Evolutionary conservation across 139 green algal genomes (phyloP).

Genomic region (Chlorella sp.): DNA sequence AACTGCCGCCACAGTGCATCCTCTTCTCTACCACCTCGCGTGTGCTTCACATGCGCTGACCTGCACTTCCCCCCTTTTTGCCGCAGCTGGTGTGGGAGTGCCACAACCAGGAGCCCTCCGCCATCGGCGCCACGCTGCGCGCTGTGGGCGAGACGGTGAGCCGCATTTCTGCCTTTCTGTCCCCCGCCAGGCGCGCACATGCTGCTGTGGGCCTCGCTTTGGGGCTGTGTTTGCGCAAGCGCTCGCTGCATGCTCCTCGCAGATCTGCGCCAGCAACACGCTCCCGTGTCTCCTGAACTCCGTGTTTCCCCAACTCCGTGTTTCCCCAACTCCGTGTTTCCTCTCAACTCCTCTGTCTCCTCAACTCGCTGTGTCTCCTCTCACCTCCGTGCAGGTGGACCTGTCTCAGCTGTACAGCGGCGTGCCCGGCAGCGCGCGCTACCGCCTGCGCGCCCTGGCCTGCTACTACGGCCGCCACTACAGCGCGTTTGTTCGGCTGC

Average conservation of each 20-base stretch:
- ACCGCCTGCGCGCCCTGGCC: slow-evolving; percentile 32
- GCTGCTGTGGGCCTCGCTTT: too few species aligned
- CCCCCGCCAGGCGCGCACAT: too few species aligned
- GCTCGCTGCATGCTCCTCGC: not conserved
- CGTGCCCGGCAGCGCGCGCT: slow-evolving; percentile 30
- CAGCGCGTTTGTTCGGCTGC: slow-evolving; percentile 3
- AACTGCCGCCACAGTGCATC: too few species aligned
- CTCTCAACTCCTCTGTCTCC: not conserved
- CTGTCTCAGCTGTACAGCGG: slow-evolving; percentile 17
- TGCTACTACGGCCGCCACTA: slow-evolving; percentile 32
- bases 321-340: not conserved
- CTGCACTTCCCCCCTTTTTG: too few species aligned
- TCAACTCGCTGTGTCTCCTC: not conserved
- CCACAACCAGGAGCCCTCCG: not conserved
- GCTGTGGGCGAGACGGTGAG: slow-evolving; percentile 19
- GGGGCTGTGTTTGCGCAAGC: too few species aligned
- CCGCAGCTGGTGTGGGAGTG: slow-evolving; percentile 52
- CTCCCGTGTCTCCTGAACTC: not conserved
- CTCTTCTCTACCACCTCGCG: too few species aligned
- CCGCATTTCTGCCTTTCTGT: not conserved
- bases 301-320: not conserved
- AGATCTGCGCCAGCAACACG: not conserved
- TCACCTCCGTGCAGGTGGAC: slow-evolving; percentile 1
- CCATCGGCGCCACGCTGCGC: slow-evolving; percentile 8
- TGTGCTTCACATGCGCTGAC: too few species aligned